These are phyloP conservation scores for Brettanomyces custersianus DNA, from an alignment of 805 yeast species.

Conservation along the genomic window DNA sequence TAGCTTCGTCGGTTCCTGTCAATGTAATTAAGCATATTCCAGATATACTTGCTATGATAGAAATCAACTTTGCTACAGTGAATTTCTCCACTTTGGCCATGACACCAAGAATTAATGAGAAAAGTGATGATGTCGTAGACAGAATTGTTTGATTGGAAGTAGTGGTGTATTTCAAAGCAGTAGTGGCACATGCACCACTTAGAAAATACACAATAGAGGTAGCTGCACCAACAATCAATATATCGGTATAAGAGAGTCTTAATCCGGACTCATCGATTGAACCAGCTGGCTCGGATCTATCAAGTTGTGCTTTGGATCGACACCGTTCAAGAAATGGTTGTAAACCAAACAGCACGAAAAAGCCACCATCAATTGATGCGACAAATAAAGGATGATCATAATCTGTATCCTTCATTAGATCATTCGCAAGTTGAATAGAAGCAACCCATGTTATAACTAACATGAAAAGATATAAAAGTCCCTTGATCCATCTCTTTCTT, in stretches of 20 bases:
- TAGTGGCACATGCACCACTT: conserved; percentile 32
- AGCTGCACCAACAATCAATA: conserved; percentile 28
- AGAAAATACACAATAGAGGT: conserved; percentile 33
- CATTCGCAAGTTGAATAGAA: conserved; percentile 40
- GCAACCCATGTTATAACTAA: conserved; percentile 40
- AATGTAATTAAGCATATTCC: conserved; percentile 40
- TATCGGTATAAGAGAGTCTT: conserved; percentile 20
- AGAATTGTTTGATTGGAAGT: conserved; percentile 45
- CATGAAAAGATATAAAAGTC: conserved; percentile 31
- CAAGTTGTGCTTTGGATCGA: not conserved
- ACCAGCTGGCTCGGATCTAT: not conserved
- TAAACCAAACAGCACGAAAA: conserved; percentile 35
- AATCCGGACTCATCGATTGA: conserved; percentile 2
- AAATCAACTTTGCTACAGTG: conserved; percentile 30
- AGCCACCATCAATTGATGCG: conserved; percentile 38
- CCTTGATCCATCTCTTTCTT: conserved; percentile 32
- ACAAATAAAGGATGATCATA: conserved; percentile 41
- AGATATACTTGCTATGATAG: conserved; percentile 34
- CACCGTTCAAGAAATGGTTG: not conserved
- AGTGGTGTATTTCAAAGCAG: conserved; percentile 39
- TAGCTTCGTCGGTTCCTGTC: conserved; percentile 11
- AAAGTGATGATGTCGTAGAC: conserved; percentile 42
- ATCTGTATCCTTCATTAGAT: conserved; percentile 37
- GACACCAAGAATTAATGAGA: conserved; percentile 38
- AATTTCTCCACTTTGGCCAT: conserved; percentile 32